Percentiles rank a stretch among this genome's conserved stretches.
Evolutionary conservation across 2,329 filamentous ascomycete species (phyloP).

Genomic region (Aphanoascus verrucosus): DNA sequence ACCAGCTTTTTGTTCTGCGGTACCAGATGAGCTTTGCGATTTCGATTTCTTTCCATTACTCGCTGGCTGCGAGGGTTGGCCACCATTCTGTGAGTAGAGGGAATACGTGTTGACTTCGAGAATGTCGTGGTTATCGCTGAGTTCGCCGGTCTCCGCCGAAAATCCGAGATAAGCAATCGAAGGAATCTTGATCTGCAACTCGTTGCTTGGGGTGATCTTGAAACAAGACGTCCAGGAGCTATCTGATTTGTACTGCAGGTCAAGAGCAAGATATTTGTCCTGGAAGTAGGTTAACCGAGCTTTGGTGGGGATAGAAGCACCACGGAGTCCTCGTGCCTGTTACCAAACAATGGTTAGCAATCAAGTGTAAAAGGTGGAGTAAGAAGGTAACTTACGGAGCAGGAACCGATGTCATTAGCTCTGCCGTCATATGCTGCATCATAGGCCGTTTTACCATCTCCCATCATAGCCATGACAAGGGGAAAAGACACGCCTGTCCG

Average conservation of each 20-base stretch:
- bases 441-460: conserved; percentile 79
- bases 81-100: conserved; percentile 57
- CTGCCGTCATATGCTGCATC: conserved; percentile 94
- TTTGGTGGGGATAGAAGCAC: conserved; percentile 68
- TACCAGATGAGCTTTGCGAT: conserved; percentile 18
- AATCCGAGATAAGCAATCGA: conserved; percentile 55
- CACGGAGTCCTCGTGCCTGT: conserved; percentile 72
- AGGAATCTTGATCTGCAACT: conserved; percentile 67
- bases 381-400: conserved; percentile 51
- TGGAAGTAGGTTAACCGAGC: conserved; percentile 89
- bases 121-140: conserved; percentile 97
- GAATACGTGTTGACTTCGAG: conserved; percentile 78
- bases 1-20: conserved; percentile 19
- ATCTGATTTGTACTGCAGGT: conserved; percentile 88
- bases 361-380: neutral
- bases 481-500: conserved; percentile 90
- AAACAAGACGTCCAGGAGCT: conserved; percentile 87
- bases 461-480: conserved; percentile 97
- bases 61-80: conserved; percentile 16
- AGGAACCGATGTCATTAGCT: conserved; percentile 81
- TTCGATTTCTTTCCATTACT: conserved; percentile 22
- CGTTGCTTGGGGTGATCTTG: conserved; percentile 49
- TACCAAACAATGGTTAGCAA: neutral
- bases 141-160: conserved; percentile 74
- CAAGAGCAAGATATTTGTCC: conserved; percentile 80